Base-by-base conservation (phyloP, 495 filamentous ascomycete genomes). In the Podospora sp. region DNA sequence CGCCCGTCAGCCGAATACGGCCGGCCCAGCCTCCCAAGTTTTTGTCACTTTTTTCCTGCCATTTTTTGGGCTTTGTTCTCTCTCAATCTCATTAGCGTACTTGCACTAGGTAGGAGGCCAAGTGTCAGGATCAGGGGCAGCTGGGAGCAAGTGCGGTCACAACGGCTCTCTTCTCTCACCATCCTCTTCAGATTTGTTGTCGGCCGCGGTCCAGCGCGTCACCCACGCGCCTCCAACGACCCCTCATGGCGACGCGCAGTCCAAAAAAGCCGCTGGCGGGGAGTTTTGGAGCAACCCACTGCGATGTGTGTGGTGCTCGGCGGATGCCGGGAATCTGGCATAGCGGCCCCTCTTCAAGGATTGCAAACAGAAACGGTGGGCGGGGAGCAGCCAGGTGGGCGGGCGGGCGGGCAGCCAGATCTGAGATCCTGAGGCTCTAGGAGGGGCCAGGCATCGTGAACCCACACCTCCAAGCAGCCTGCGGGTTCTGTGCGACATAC, bases 401-500 rank as follows among this genome's bases (percentile, higher is more conserved):
- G 35, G 64, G 74, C 73, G 75, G 74, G 58, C 72, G 73, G 72
- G 63, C 69, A 63, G 75, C 62, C 63, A 69, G 75, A 77, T 74
- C 75, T 70, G 65, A 73, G 67, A 68, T 71, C 63, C 56, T 77
- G 76, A 78, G 76, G 76, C 76, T 78, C 76, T 78, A 70, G 75
- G 76, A 78, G 76, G 76, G 75, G 73, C 76, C 71, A 35, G 29
- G 21, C 68, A 73, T 75, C 70, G 73, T 72, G 73, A 78, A 78
- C 71, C 76, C 76, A 78, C 76, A 70, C 72, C 9, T 18, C 27
- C 26, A 33, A n/a, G 29, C 57, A 33, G 53, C 22, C 69, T 72
- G 74, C 74, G 74, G 76, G 71, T 71, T 75, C 71, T 78, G 76
- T 78, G 75, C 68, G 72, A 78, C 76, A 72, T 76, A 66, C 60